phyloP scores from a whole-genome alignment of 352 stramenopile species.

The Stephanocyclus meneghinianus region DNA sequence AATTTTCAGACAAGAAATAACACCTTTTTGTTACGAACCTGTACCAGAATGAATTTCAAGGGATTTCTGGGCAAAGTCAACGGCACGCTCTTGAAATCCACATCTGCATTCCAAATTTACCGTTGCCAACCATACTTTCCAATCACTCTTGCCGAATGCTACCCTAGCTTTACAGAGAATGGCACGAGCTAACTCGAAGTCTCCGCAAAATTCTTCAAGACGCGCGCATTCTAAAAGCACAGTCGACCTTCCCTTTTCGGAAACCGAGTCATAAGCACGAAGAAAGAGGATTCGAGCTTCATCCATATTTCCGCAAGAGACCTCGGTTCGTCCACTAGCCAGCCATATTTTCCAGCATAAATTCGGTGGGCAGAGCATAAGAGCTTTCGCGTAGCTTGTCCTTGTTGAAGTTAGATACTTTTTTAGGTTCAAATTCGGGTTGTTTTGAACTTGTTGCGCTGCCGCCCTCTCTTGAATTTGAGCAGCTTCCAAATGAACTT shows the following conservation, averaged over 20 bases:
- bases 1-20: slow-evolving; percentile 20
- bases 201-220: slow-evolving; percentile 85
- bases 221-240: slow-evolving; percentile 86
- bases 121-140: slow-evolving; percentile 87
- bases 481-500: slow-evolving; percentile 86
- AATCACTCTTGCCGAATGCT: slow-evolving; percentile 75
- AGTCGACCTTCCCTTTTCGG: slow-evolving; percentile 83
- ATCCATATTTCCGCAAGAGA: slow-evolving; percentile 70
- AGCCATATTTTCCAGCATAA: slow-evolving; percentile 88
- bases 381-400: slow-evolving; percentile 76
- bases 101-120: slow-evolving; percentile 85
- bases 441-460: slow-evolving; percentile 25
- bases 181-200: slow-evolving; percentile 77
- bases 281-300: slow-evolving; percentile 80
- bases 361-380: slow-evolving; percentile 83
- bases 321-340: slow-evolving; percentile 84
- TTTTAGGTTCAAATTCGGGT: slow-evolving; percentile 34
- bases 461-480: slow-evolving; percentile 84
- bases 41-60: slow-evolving; percentile 84
- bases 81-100: slow-evolving; percentile 66
- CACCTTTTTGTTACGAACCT: neutral
- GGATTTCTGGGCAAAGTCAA: slow-evolving; percentile 74
- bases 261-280: slow-evolving; percentile 82
- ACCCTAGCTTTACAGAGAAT: slow-evolving; percentile 81
- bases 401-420: slow-evolving; percentile 36